Conservation (phyloP, 768 basidiomycete species). For the Trametes meyenii region DNA sequence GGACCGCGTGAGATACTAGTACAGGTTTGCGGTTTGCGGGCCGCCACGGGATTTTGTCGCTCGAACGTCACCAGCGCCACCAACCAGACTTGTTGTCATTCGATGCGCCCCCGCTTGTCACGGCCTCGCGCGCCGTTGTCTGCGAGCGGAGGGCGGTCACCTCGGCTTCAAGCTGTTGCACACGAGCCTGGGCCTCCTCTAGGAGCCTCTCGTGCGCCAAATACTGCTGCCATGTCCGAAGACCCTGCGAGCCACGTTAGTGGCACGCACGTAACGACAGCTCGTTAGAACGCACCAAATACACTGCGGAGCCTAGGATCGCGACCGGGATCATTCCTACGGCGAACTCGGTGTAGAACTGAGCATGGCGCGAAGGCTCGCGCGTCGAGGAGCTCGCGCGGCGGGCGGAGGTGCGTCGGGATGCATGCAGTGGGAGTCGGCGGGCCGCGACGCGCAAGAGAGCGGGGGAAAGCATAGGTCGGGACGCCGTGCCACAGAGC, state of each 20-base stretch:
- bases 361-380: conserved; percentile 52
- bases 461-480: conserved; percentile 5
- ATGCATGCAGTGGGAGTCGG: conserved; percentile 4
- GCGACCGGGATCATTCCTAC: conserved; percentile 82
- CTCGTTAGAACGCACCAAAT: conserved; percentile 53
- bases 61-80: conserved; percentile 32
- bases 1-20: conserved; percentile 4
- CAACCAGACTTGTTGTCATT: conserved; percentile 20
- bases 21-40: not conserved
- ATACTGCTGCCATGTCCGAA: conserved; percentile 63
- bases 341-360: conserved; percentile 68
- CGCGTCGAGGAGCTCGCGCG: conserved; percentile 12
- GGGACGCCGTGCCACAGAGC: not conserved
- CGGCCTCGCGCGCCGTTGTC: not conserved
- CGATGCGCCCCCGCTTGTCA: not conserved
- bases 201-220: conserved; percentile 75
- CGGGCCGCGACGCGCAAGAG: conserved; percentile 9
- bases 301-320: conserved; percentile 77
- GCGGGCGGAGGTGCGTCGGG: conserved; percentile 6
- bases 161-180: conserved; percentile 61
- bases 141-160: conserved; percentile 41
- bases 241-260: conserved; percentile 46
- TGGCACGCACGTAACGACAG: not conserved
- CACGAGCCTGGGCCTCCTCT: conserved; percentile 56
- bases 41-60: not conserved